phyloP scores from a whole-genome alignment of 768 basidiomycete genomes.

The Infundibulicybe gibba region DNA sequence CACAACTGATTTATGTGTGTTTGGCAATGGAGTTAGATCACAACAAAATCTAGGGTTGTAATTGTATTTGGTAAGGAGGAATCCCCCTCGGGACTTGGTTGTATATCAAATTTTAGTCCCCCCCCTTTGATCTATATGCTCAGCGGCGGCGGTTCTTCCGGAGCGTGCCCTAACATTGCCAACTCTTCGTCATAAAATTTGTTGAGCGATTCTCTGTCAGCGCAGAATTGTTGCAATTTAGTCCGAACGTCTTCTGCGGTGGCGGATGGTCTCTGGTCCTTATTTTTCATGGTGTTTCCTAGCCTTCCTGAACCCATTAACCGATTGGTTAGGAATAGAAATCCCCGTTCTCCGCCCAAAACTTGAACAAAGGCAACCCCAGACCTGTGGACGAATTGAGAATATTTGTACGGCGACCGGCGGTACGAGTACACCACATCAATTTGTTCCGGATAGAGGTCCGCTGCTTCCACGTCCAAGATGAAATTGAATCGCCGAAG shows the following conservation, averaged over 20 bases:
- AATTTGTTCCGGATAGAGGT: conserved; percentile 74
- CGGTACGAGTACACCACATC: conserved; percentile 91
- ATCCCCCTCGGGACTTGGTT: too few species aligned
- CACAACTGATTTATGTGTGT: conserved; percentile 29
- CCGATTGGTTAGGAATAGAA: conserved; percentile 87
- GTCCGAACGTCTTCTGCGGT: conserved; percentile 61
- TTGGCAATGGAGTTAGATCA: conserved; percentile 16
- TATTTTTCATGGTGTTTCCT: conserved; percentile 49
- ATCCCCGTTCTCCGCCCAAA: conserved; percentile 72
- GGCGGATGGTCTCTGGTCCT: conserved; percentile 50
- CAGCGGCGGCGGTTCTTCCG: conserved; percentile 57
- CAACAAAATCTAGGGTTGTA: too few species aligned
- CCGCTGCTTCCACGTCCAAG: conserved; percentile 75
- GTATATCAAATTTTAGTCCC: too few species aligned
- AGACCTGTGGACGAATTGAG: conserved; percentile 89
- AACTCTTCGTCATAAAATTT: conserved; percentile 76
- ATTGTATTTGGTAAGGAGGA: too few species aligned
- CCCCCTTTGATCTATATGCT: conserved; percentile 27
- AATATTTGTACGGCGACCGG: conserved; percentile 68
- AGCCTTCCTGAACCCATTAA: conserved; percentile 71
- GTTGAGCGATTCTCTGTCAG: conserved; percentile 46
- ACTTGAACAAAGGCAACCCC: conserved; percentile 92
- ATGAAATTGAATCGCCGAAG: conserved; percentile 79
- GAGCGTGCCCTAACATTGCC: conserved; percentile 32
- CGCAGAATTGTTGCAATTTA: conserved; percentile 63